Evolutionary conservation across 2,329 filamentous ascomycete genomes (phyloP).

Genomic region (Coleophoma cylindrospora): DNA sequence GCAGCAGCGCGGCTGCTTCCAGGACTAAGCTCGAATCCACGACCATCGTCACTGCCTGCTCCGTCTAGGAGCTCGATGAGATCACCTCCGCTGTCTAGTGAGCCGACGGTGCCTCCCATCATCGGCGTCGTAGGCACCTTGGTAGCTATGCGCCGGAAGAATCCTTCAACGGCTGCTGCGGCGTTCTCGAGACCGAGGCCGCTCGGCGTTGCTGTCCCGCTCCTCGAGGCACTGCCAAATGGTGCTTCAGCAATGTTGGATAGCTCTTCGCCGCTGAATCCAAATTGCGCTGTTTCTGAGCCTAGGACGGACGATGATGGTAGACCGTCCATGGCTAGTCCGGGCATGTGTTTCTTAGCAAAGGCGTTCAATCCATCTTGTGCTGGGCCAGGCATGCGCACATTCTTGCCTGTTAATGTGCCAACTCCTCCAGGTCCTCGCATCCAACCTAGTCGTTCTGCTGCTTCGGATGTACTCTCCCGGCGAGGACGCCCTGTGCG

Average conservation of each 20-base stretch:
- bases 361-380: conserved; percentile 81
- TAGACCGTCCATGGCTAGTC: conserved; percentile 63
- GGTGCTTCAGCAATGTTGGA: conserved; percentile 39
- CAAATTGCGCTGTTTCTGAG: conserved; percentile 53
- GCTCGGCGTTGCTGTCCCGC: conserved; percentile 34
- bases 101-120: conserved; percentile 30
- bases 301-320: conserved; percentile 64
- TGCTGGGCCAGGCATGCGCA: conserved; percentile 73
- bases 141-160: conserved; percentile 77
- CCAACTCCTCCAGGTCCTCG: conserved; percentile 85
- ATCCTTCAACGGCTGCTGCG: conserved; percentile 82
- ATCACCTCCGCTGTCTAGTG: conserved; percentile 47
- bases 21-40: conserved; percentile 22
- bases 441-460: conserved; percentile 55
- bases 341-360: conserved; percentile 77
- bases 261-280: conserved; percentile 30
- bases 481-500: conserved; percentile 17
- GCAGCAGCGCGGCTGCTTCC: conserved; percentile 11
- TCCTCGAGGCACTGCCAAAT: conserved; percentile 2
- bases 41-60: conserved; percentile 49
- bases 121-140: conserved; percentile 51
- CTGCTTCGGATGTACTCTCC: conserved; percentile 28
- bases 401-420: conserved; percentile 61
- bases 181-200: conserved; percentile 69
- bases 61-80: conserved; percentile 68